A percentile compares a stretch with the other conserved stretches of the same genome.
These are phyloP conservation scores for Cladosporium sp. DNA, from an alignment of 2,329 filamentous ascomycete species.

Conservation along the genomic window DNA sequence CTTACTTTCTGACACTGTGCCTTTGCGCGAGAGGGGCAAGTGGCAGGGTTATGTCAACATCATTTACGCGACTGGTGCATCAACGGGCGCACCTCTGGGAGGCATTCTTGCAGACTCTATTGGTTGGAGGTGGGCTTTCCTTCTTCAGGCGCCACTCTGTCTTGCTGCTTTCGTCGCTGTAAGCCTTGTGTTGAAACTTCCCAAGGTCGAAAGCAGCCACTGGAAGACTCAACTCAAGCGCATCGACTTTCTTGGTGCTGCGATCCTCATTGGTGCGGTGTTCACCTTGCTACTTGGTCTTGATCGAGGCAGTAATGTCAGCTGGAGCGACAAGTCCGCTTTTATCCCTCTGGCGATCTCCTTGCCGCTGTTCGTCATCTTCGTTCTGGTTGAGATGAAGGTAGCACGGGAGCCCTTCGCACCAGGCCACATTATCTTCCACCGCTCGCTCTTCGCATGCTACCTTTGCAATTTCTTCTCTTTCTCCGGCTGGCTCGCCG, in stretches of 20 bases:
- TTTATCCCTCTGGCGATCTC: slow-evolving; percentile 59
- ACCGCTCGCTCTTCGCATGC: slow-evolving; percentile 64
- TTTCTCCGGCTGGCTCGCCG: slow-evolving; percentile 60
- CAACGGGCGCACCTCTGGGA: slow-evolving; percentile 67
- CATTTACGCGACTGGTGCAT: slow-evolving; percentile 67
- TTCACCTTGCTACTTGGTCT: slow-evolving; percentile 67
- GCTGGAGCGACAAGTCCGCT: slow-evolving; percentile 63
- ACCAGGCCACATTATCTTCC: slow-evolving; percentile 71
- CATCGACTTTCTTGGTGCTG: slow-evolving; percentile 73
- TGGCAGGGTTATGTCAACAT: slow-evolving; percentile 77
- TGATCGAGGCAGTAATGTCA: slow-evolving; percentile 71
- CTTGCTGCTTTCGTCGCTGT: slow-evolving; percentile 65
- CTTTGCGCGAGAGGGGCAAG: slow-evolving; percentile 66
- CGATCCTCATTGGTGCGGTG: slow-evolving; percentile 65
- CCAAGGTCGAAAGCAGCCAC: slow-evolving; percentile 57
- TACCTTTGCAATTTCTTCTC: slow-evolving; percentile 74
- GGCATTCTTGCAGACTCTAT: slow-evolving; percentile 71
- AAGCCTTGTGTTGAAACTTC: slow-evolving; percentile 62
- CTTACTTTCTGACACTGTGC: slow-evolving; percentile 75
- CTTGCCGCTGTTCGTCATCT: slow-evolving; percentile 62
- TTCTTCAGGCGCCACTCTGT: slow-evolving; percentile 69
- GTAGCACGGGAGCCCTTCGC: slow-evolving; percentile 72
- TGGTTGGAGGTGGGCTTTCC: slow-evolving; percentile 77
- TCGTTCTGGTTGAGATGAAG: slow-evolving; percentile 67
- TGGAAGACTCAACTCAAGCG: slow-evolving; percentile 66